Evolutionary conservation across 441 rosid genomes (phyloP).

Genomic region (Mallotus japonicus): DNA sequence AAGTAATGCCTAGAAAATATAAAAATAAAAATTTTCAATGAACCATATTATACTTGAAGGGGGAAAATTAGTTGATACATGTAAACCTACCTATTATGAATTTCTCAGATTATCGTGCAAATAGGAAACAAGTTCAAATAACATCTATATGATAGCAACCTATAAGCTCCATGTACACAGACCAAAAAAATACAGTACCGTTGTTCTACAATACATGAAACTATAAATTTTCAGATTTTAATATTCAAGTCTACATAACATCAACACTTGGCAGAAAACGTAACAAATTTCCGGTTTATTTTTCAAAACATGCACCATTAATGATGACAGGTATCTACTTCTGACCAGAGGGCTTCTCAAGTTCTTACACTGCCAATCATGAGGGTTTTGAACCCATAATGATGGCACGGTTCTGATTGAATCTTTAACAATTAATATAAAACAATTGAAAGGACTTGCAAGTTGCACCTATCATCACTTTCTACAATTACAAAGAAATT

Average conservation of each 20-base stretch:
- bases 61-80: conserved; percentile 1
- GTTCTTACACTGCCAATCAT: not conserved
- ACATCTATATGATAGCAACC: conserved; percentile 2
- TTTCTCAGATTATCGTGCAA: not conserved
- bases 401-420: not conserved
- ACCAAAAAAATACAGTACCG: conserved; percentile 9
- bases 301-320: not conserved
- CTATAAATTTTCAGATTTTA: conserved; percentile 2
- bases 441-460: not conserved
- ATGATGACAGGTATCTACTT: not conserved
- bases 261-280: conserved; percentile 1
- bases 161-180: conserved; percentile 12
- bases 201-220: not conserved
- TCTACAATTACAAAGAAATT: not conserved
- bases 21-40: conserved; percentile 27
- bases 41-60: conserved; percentile 8
- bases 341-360: not conserved
- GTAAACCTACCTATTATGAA: not conserved
- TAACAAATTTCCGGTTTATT: not conserved
- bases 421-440: not conserved
- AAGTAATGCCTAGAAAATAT: conserved; percentile 72
- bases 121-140: conserved; percentile 5
- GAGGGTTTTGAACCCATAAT: not conserved
- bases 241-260: not conserved
- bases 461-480: not conserved